Evolutionary conservation across 2,329 filamentous ascomycete genomes (phyloP).

Genomic region (Cytospora piceicola): DNA sequence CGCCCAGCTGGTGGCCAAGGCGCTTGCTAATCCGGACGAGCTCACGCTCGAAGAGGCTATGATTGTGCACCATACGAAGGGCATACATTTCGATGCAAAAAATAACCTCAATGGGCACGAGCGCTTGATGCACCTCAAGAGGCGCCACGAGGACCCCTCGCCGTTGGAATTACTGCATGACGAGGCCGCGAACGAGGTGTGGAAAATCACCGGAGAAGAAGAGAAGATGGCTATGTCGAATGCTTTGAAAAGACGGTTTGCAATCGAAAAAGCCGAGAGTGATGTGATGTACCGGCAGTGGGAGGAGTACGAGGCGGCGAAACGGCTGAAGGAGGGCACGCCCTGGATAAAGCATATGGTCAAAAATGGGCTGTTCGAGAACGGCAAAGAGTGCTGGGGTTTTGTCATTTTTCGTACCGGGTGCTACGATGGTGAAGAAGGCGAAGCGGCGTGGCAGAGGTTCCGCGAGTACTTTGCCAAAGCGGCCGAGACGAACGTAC

Average conservation of each 20-base stretch:
- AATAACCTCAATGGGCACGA: too few relatives aligned
- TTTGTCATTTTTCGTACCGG: slow-evolving; percentile 16
- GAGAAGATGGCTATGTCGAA: slow-evolving; percentile 1
- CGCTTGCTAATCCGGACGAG: slow-evolving; percentile 26
- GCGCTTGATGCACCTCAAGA: too few relatives aligned
- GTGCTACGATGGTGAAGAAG: background rate
- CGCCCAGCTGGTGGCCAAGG: slow-evolving; percentile 29
- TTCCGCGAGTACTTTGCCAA: slow-evolving; percentile 13
- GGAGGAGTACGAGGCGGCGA: background rate
- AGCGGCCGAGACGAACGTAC: slow-evolving; percentile 3
- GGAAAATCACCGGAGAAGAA: too few relatives aligned
- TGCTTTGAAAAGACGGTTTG: background rate
- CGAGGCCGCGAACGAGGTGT: background rate
- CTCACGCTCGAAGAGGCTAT: slow-evolving; percentile 20
- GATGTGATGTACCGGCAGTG: background rate
- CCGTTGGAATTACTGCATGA: slow-evolving; percentile 1
- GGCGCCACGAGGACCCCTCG: background rate
- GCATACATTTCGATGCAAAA: background rate
- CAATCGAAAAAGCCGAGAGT: background rate
- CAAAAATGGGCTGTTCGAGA: slow-evolving; percentile 6
- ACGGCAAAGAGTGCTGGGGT: slow-evolving; percentile 5
- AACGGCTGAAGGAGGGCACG: background rate
- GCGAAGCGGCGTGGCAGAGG: slow-evolving; percentile 8
- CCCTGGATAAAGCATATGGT: background rate
- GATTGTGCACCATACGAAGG: background rate